Evolutionary conservation across 2,329 filamentous ascomycete species (phyloP), one percentile per base, ranked within the genome.

Genomic region (Chrysosporium queenslandicum): DNA sequence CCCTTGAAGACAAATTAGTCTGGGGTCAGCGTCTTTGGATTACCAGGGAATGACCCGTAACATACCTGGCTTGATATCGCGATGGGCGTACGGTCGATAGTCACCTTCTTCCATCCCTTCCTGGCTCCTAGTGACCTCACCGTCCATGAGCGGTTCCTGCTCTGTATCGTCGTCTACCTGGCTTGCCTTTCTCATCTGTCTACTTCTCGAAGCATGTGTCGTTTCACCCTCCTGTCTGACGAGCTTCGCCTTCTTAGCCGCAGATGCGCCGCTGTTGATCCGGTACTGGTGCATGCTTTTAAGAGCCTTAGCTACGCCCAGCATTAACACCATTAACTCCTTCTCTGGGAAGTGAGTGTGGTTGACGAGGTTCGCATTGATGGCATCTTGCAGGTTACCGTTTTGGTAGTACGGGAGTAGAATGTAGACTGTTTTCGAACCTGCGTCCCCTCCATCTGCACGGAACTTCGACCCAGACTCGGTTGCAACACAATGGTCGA

Each of bases 301-400:
- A 55, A 98, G 72, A 40, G 88, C 92, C 62, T 82, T 82, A 68
- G 91, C 96, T 2, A 98, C 89, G 14, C 92, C 92, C 39, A 96
- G 73, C 68, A 98, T 96, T 55, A 98, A 71, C 54, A 83, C 76
- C 89, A 97, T 91, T 56, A 98, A 75, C 61, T 84, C 78, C 66
- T 83, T 80, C 73, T 97, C 91, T 0, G 91, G 89, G 63, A 98
- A 97, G 48, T 78, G 79, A 34, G 86, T 87, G 67, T 94, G 88
- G 69, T 97, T 97, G 69, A 98, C 91, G 51, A 97, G 75, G 70
- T 98, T 98, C 58, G 92, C 91, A 69, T 98, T 98, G 75, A 98
- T 97, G 66, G 94, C 85, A 71, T 98, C 92, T 72, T 98, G 92
- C 34, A 98, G 77, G 68, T 98, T 98, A 12, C 92, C 92, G 59